phyloP scores from a whole-genome alignment of 257 asterid species.

The Lycium ferocissimum region DNA sequence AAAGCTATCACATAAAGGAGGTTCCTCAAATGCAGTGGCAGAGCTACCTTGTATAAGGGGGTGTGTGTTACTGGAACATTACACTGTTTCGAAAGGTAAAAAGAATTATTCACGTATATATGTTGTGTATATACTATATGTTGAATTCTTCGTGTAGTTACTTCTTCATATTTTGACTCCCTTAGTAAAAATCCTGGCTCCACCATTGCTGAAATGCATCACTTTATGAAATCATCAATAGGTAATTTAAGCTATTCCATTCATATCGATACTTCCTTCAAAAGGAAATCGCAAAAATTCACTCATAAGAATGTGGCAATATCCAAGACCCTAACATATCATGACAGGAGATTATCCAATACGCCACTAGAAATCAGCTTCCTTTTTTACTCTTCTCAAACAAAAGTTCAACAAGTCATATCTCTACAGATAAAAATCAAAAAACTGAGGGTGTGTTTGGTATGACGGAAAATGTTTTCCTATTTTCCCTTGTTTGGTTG shows the following conservation, averaged over 20 bases:
- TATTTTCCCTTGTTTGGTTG: too few relatives aligned
- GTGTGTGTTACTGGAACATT: too few relatives aligned
- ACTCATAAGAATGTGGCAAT: neutral
- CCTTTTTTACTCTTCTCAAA: neutral
- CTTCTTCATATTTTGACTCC: too few relatives aligned
- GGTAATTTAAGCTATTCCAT: neutral
- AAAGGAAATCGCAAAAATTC: neutral
- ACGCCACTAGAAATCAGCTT: neutral
- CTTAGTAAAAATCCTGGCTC: too few relatives aligned
- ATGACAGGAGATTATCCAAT: neutral
- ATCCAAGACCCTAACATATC: neutral
- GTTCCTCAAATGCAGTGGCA: neutral
- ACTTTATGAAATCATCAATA: neutral
- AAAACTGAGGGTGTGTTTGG: neutral
- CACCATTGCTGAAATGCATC: neutral
- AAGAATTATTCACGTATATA: too few relatives aligned
- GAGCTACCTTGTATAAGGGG: too few relatives aligned
- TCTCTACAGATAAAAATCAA: neutral
- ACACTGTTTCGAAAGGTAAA: too few relatives aligned
- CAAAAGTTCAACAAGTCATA: neutral
- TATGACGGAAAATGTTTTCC: too few relatives aligned
- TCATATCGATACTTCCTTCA: neutral
- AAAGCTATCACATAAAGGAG: neutral
- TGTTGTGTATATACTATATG: too few relatives aligned
- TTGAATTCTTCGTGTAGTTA: too few relatives aligned